Evolutionary conservation across 2,329 filamentous ascomycete species (phyloP), one percentile per base, ranked within the genome.

Genomic region (Salinomyces thailandicus): DNA sequence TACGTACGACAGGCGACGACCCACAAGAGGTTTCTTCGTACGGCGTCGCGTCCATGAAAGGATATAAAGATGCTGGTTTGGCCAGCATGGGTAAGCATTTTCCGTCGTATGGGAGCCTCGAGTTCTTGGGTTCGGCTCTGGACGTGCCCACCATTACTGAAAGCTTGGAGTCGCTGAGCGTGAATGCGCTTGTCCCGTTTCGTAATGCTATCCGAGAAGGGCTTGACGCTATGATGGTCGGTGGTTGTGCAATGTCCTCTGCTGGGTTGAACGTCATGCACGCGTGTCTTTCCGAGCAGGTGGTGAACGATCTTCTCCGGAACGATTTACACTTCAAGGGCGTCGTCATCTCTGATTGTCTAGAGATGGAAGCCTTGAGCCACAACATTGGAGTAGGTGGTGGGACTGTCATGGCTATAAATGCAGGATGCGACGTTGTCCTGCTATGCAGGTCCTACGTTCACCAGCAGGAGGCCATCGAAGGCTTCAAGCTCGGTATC

Each of bases 321-420:
- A 81, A 81, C 41, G 86, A 95, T 47, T 72, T 96, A 16, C 81
- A 82, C 2, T 96, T 96, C 51, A 75, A 85, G 33, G 89, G 89
- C 1, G 87, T 96, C 2, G 86, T 91, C 16, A 85, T 96, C 33
- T 95, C 87, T 0, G 89, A 96, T 55, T 96, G 89, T 48, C 65
- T 96, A 5, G 89, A 95, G 58, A 96, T 96, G 89, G 87, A 95
- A 54, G 86, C 87, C 0, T 72, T 96, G 6, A 91, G 85, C 46
- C 85, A 93, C 54, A 93, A 95, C 51, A 91, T 96, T 33, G 89
- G 89, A n/a, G 86, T 98, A 13, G 86, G 89, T 48, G 89, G 91
- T 27, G 91, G 91, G 9, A 94, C 89, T 0, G 85, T 96, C 49
- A 95, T 95, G 86, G 91, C 91, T 3, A 84, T 95, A 34, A 91